Base-by-base conservation (phyloP, 1,284 basidiomycete species). In the Apiotrichum brassicae region DNA sequence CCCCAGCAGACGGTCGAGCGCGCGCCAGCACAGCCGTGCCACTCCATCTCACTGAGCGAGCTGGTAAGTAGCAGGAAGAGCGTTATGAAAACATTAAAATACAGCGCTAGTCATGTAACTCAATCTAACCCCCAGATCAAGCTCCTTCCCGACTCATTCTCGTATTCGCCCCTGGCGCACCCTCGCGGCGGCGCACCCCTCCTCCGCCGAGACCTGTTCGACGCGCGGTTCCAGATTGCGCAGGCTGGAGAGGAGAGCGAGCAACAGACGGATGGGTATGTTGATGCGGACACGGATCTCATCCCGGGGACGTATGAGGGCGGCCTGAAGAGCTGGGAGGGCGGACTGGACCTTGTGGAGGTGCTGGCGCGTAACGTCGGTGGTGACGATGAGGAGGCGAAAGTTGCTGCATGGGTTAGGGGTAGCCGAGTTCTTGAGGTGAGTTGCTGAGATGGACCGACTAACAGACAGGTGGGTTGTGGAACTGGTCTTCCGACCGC, bases 311-410 rank as follows among this genome's bases (percentile, higher is more conserved):
- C 92, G 0, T 97, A 98, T 64, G 94, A 97, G 73, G 94, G 94
- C 14, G 94, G 94, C 0, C 70, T 98, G 48, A 97, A 97, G 73
- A 97, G 92, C 3, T 98, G 94, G 94, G 94, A 98, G 70, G 95
- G 91, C 56, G 87, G 88, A 32, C 72, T 93, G 14, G 94, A 97
- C 70, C 77, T 98, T 0, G 87, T 86, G 0, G 77, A 75, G 35
- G 67, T 74, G 6, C 26, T 53, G 3, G 42, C 46, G 30, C 30
- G 43, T 7, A 19, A 18, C 14, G 25, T 38, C 14, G 22, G 19
- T 28, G 8, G 43, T 19, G 43, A n/a, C 20, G 30, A 23, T 12
- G 40, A 51, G 50, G 58, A 44, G 6, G 43, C 14, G 14, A 20
- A 36, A 4, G 51, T 65, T 4, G 65, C 51, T 8, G 51, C 46